A percentile compares a stretch with the other conserved stretches of the same genome.
phyloP scores from a whole-genome alignment of 1,284 basidiomycete species.

The Rhodotorula sp. region DNA sequence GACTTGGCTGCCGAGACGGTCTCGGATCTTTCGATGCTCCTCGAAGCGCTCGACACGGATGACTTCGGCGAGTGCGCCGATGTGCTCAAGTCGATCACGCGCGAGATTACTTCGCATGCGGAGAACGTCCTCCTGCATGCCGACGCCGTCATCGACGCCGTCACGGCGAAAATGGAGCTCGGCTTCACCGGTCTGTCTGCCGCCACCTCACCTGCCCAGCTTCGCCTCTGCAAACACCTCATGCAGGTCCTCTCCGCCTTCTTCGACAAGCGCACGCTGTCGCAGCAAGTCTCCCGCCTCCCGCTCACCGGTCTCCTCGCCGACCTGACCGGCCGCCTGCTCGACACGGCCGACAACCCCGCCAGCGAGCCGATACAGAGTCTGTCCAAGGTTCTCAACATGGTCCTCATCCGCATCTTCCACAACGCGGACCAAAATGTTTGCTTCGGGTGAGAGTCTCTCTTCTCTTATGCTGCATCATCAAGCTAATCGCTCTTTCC shows the following conservation, averaged over 20 bases:
- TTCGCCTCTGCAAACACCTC: constrained; percentile 89
- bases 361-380: constrained; percentile 46
- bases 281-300: constrained; percentile 75
- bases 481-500: constrained; percentile 28
- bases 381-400: constrained; percentile 93
- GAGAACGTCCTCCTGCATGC: constrained; percentile 73
- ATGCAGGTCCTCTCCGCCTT: constrained; percentile 91
- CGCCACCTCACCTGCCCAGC: constrained; percentile 60
- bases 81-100: constrained; percentile 86
- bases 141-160: constrained; percentile 80
- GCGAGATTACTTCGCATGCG: constrained; percentile 51
- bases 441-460: constrained; percentile 73
- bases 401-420: constrained; percentile 92
- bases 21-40: constrained; percentile 15
- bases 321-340: constrained; percentile 80
- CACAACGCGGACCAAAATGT: constrained; percentile 86
- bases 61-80: constrained; percentile 69
- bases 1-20: constrained; percentile 19
- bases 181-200: constrained; percentile 74
- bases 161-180: constrained; percentile 82
- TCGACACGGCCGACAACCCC: constrained; percentile 73
- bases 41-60: constrained; percentile 28
- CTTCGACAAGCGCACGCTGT: constrained; percentile 77
- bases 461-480: neutral
- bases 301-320: constrained; percentile 75